phyloP scores from a whole-genome alignment of 164 flowering plant species.

The Nelumbo lutea region DNA sequence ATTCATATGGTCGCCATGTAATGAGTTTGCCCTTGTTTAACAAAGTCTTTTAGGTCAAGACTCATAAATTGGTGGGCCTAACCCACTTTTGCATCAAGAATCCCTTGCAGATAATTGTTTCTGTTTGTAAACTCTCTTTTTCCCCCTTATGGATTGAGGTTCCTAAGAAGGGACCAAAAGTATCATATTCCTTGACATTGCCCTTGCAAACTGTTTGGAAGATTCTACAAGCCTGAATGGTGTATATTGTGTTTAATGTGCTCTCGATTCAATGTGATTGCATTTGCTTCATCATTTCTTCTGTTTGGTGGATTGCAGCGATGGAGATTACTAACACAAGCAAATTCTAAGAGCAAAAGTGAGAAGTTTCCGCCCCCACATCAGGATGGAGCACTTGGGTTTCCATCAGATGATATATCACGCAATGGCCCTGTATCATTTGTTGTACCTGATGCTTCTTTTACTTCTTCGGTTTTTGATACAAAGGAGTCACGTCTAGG shows the following conservation, averaged over 20 bases:
- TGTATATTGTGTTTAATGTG: conserved; percentile 3
- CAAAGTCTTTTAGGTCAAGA: no score
- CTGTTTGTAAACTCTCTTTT: no score
- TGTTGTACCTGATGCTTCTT: conserved; percentile 45
- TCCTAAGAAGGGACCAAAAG: no score
- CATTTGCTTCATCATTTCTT: not conserved
- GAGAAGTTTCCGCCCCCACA: conserved; percentile 97
- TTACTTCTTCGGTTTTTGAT: conserved; percentile 44
- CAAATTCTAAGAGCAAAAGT: conserved; percentile 82
- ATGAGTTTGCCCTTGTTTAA: no score
- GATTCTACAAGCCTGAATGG: not conserved
- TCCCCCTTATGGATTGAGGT: no score
- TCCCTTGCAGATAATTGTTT: no score
- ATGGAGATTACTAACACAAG: conserved; percentile 49
- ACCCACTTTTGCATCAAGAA: no score
- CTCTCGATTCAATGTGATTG: not conserved
- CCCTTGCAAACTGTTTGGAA: not conserved
- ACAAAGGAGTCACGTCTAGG: conserved; percentile 27
- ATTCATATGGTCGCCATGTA: no score
- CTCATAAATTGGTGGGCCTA: no score
- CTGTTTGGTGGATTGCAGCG: conserved; percentile 40
- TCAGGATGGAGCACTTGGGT: conserved; percentile 75
- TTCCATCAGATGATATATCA: conserved; percentile 39
- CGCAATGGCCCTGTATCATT: conserved; percentile 54
- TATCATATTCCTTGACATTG: not conserved